A percentile compares a stretch with the other conserved stretches of the same genome.
phyloP scores from a whole-genome alignment of 108 stramenopile species.

The Nannochloropsis gaditana region DNA sequence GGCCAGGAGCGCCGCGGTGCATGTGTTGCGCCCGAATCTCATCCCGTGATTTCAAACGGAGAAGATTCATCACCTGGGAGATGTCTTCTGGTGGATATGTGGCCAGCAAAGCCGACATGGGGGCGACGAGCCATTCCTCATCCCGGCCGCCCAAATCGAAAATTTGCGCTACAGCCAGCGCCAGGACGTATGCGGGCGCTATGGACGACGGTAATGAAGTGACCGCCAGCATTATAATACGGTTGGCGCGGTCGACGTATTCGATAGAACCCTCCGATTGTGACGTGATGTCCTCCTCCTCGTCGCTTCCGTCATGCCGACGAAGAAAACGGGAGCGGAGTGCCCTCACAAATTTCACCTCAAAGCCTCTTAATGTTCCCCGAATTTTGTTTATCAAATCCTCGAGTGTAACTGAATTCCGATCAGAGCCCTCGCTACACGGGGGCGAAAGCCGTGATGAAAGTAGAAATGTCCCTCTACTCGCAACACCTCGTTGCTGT shows the following conservation, averaged over 20 bases:
- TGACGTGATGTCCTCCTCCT: conserved; percentile 37
- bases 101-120: neutral
- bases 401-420: neutral
- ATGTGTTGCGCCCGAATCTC: neutral
- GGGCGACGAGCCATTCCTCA: neutral
- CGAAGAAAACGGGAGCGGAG: conserved; percentile 36
- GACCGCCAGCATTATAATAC: neutral
- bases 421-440: neutral
- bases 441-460: neutral
- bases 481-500: conserved; percentile 13
- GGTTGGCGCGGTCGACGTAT: conserved; percentile 23
- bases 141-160: neutral
- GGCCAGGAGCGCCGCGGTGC: neutral
- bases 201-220: neutral
- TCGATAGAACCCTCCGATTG: conserved; percentile 27
- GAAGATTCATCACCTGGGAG: neutral
- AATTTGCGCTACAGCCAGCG: neutral
- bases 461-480: no score
- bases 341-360: conserved; percentile 33
- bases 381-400: conserved; percentile 14
- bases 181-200: neutral
- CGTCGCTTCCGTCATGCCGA: neutral
- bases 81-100: neutral
- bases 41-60: neutral
- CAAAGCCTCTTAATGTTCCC: conserved; percentile 22